Percentiles rank a stretch among this genome's conserved stretches.
phyloP scores from a whole-genome alignment of 176 grass and related monocot genomes.

The Coix lacrymajobi region DNA sequence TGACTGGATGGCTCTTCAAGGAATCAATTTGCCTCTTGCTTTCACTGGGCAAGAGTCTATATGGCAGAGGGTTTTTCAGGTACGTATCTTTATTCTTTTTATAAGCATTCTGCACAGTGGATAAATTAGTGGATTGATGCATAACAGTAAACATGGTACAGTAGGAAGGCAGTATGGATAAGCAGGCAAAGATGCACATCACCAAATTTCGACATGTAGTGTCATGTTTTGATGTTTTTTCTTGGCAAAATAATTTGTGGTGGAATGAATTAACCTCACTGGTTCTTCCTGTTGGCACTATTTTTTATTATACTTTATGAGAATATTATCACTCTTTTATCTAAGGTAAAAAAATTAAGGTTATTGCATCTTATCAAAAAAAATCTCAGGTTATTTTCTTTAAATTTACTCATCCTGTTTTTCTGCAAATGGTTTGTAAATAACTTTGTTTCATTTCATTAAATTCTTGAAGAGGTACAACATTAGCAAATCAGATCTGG shows the following conservation, averaged over 20 bases:
- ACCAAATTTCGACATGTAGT: neutral
- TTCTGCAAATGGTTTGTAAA: neutral
- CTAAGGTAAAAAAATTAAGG: neutral
- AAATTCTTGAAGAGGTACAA: slow-evolving; percentile 50
- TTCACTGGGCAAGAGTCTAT: slow-evolving; percentile 73
- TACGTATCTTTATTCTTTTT: neutral
- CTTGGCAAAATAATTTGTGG: slow-evolving; percentile 2
- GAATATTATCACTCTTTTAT: neutral
- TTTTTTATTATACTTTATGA: slow-evolving; percentile 1
- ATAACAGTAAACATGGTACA: neutral
- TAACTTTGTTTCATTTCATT: slow-evolving; percentile 4
- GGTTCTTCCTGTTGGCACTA: neutral
- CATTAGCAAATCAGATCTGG: slow-evolving; percentile 55
- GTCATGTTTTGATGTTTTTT: neutral
- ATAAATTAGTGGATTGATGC: slow-evolving; percentile 2
- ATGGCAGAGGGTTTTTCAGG: slow-evolving; percentile 79
- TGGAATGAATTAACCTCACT: neutral
- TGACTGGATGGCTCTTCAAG: slow-evolving; percentile 89
- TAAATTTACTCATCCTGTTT: slow-evolving; percentile 1
- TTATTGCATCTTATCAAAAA: neutral
- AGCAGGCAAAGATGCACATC: neutral
- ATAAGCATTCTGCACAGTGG: neutral
- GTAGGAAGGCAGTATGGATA: neutral
- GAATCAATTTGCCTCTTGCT: slow-evolving; percentile 74
- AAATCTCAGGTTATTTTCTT: neutral